A percentile compares a stretch with the other conserved stretches of the same genome.
These are phyloP conservation scores for Sugiyamaella neomexicana DNA, from an alignment of 1,139 yeast genomes.

Conservation along the genomic window DNA sequence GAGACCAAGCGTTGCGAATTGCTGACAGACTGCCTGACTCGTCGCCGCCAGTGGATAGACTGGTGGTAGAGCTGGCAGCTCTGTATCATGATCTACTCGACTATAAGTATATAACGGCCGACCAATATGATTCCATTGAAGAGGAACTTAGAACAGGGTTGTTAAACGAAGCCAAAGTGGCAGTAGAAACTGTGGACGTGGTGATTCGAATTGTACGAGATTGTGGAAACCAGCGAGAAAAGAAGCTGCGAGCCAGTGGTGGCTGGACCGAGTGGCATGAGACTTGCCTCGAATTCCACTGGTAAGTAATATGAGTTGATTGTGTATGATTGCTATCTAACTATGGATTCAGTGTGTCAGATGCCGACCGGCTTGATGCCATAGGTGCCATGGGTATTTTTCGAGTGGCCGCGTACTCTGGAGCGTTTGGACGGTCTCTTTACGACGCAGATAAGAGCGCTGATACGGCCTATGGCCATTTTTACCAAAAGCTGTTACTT, in stretches of 20 bases:
- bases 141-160: slow-evolving; percentile 25
- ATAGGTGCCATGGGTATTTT: slow-evolving; percentile 43
- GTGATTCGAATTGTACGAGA: slow-evolving; percentile 35
- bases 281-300: slow-evolving; percentile 36
- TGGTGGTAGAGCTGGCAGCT: slow-evolving; percentile 42
- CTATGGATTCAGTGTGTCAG: slow-evolving; percentile 36
- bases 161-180: slow-evolving; percentile 25
- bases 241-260: slow-evolving; percentile 30
- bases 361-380: slow-evolving; percentile 45
- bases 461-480: slow-evolving; percentile 34
- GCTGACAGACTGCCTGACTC: slow-evolving; percentile 24
- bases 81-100: slow-evolving; percentile 43
- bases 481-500: slow-evolving; percentile 37
- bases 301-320: slow-evolving; percentile 24
- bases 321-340: not conserved
- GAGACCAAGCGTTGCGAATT: slow-evolving; percentile 33
- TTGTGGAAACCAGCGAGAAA: slow-evolving; percentile 39
- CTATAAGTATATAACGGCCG: slow-evolving; percentile 36
- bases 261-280: slow-evolving; percentile 37
- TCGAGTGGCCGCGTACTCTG: slow-evolving; percentile 40
- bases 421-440: slow-evolving; percentile 35
- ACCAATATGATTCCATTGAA: slow-evolving; percentile 17
- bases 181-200: slow-evolving; percentile 23
- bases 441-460: slow-evolving; percentile 23
- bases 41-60: slow-evolving; percentile 26